Conservation (phyloP, 257 asterid genomes). For the Capsicum pubescens region DNA sequence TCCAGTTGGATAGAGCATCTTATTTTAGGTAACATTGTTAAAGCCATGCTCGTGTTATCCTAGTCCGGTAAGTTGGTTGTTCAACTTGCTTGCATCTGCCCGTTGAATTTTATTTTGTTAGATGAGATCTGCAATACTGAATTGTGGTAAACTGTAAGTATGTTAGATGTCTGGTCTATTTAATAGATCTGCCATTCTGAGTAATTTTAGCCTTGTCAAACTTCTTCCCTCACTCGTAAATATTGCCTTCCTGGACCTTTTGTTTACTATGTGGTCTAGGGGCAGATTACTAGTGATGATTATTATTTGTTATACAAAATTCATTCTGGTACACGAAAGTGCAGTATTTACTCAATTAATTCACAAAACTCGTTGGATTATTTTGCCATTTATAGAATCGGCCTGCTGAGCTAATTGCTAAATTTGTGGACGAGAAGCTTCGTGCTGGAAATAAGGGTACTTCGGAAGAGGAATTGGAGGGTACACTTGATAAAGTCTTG, state of each 20-base stretch:
- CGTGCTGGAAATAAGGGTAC: slow-evolving; percentile 99
- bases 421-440: slow-evolving; percentile 95
- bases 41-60: neutral
- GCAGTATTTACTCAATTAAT: neutral
- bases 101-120: neutral
- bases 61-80: slow-evolving; percentile 15
- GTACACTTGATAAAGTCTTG: slow-evolving; percentile 93
- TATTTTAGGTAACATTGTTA: neutral
- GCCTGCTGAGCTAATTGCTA: slow-evolving; percentile 97
- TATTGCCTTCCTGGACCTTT: slow-evolving; percentile 11
- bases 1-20: neutral
- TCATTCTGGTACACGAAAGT: neutral
- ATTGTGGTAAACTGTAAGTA: neutral
- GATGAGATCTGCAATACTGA: neutral
- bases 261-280: neutral
- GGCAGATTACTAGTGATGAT: neutral
- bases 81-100: neutral
- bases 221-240: neutral
- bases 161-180: neutral
- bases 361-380: neutral
- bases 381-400: slow-evolving; percentile 65
- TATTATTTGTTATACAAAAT: slow-evolving; percentile 6
- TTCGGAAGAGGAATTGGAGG: slow-evolving; percentile 99
- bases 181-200: neutral
- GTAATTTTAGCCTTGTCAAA: neutral